Percentiles rank a stretch among this genome's conserved stretches.
Conservation (phyloP, 164 flowering plant genomes). For the Paratinospora sagittata region DNA sequence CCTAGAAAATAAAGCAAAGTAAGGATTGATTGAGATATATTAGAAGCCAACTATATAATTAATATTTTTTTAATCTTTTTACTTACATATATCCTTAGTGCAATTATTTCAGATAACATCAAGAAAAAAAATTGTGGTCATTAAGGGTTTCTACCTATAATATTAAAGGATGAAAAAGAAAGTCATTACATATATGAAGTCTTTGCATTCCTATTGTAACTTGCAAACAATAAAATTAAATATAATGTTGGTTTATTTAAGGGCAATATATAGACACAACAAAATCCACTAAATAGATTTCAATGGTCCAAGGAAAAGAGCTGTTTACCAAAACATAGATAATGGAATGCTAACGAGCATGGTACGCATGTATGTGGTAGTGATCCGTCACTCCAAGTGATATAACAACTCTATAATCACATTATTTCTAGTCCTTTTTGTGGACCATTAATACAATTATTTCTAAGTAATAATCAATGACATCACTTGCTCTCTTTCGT, state of each 20-base stretch:
- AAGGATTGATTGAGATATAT: not conserved
- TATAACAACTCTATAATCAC: not conserved
- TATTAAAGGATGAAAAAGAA: not conserved
- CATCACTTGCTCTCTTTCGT: not conserved
- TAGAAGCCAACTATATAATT: not conserved
- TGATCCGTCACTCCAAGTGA: not conserved
- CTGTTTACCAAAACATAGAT: not conserved
- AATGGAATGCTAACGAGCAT: not conserved
- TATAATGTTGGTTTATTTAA: not conserved
- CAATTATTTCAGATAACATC: not conserved
- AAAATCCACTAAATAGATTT: not conserved
- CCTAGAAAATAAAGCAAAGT: too few relatives aligned
- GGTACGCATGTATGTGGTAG: not conserved
- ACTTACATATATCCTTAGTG: not conserved
- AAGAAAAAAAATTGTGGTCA: not conserved
- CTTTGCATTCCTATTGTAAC: not conserved
- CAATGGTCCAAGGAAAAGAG: constrained; percentile 1
- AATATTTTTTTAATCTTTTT: not conserved
- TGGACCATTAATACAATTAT: not conserved
- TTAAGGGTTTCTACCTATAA: not conserved
- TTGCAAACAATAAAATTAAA: constrained; percentile 1
- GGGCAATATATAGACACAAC: not conserved
- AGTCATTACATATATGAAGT: not conserved
- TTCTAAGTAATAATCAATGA: not conserved
- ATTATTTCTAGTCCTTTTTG: constrained; percentile 1